A percentile compares a stretch with the other conserved stretches of the same genome.
phyloP scores from a whole-genome alignment of 2,329 filamentous ascomycete species.

The Furcasterigmium furcatum region DNA sequence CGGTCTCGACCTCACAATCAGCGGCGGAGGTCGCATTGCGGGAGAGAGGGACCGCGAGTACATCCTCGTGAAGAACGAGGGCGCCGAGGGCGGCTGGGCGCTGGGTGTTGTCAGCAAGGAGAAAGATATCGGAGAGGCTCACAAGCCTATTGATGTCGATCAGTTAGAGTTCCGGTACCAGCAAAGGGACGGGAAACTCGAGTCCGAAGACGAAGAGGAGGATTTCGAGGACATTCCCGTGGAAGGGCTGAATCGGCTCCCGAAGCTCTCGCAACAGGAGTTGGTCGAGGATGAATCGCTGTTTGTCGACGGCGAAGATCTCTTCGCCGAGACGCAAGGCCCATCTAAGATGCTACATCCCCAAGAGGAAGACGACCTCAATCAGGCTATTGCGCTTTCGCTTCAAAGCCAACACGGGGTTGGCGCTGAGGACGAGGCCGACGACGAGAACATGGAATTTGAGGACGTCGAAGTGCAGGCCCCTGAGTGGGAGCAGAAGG shows the following conservation, averaged over 20 bases:
- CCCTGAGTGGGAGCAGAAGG: constrained; percentile 55
- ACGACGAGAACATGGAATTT: constrained; percentile 40
- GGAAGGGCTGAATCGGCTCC: constrained; percentile 81
- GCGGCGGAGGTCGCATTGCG: constrained; percentile 63
- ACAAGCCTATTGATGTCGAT: constrained; percentile 93
- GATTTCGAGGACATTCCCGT: constrained; percentile 94
- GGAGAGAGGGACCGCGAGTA: constrained; percentile 92
- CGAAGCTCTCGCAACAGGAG: constrained; percentile 41
- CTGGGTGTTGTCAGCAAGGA: constrained; percentile 87
- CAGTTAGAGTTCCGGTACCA: constrained; percentile 55
- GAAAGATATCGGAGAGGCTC: constrained; percentile 72
- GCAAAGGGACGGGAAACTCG: constrained; percentile 55
- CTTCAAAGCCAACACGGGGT: constrained; percentile 60
- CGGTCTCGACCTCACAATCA: constrained; percentile 66
- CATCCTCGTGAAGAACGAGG: constrained; percentile 92
- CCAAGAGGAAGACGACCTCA: constrained; percentile 61
- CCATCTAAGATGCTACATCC: constrained; percentile 25
- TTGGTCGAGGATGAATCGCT: constrained; percentile 42
- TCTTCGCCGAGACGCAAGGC: neutral
- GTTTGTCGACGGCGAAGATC: constrained; percentile 41
- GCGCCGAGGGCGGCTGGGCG: constrained; percentile 93
- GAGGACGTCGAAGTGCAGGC: constrained; percentile 43
- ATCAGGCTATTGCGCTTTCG: constrained; percentile 81
- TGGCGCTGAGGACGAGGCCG: constrained; percentile 24
- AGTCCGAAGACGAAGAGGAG: constrained; percentile 64